phyloP scores from a whole-genome alignment of 2,329 filamentous ascomycete species.

The Alternaria gansuensis region DNA sequence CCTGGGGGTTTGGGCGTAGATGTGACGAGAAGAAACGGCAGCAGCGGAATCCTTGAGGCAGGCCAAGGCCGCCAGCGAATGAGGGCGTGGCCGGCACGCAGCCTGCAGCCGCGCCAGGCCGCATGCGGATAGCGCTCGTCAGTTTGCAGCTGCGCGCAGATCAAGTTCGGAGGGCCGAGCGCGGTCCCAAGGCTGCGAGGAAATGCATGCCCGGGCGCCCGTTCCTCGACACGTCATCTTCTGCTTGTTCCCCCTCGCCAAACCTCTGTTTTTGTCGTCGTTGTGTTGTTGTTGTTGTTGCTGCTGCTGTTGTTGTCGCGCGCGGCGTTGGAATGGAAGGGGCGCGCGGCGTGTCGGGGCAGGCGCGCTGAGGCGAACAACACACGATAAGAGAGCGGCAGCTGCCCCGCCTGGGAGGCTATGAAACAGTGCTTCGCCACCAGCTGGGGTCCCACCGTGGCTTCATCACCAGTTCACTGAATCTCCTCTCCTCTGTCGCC shows the following conservation, averaged over 20 bases:
- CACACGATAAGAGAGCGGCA: slow-evolving; percentile 13
- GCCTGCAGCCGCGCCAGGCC: slow-evolving; percentile 13
- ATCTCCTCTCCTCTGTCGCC: slow-evolving; percentile 20
- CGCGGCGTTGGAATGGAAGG: neutral
- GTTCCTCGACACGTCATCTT: neutral
- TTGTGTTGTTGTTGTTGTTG: no score
- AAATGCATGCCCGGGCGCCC: neutral
- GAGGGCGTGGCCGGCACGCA: slow-evolving; percentile 1
- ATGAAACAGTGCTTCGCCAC: slow-evolving; percentile 24
- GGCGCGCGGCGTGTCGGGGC: slow-evolving; percentile 3
- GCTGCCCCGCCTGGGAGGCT: slow-evolving; percentile 6
- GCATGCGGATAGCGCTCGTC: slow-evolving; percentile 7
- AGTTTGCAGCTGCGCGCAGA: slow-evolving; percentile 27
- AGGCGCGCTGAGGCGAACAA: slow-evolving; percentile 9
- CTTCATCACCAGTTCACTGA: slow-evolving; percentile 8
- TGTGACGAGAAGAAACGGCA: slow-evolving; percentile 23
- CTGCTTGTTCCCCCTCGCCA: neutral
- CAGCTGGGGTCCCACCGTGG: slow-evolving; percentile 7
- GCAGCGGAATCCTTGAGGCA: slow-evolving; percentile 14
- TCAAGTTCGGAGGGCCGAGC: slow-evolving; percentile 32
- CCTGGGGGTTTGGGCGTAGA: slow-evolving; percentile 17
- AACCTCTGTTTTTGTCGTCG: no score
- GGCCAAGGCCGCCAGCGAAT: slow-evolving; percentile 10
- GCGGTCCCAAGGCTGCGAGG: slow-evolving; percentile 4
- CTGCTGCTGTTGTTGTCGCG: neutral